Evolutionary conservation across 1,284 basidiomycete species (phyloP).

Genomic region (Rhodotorula sp.): DNA sequence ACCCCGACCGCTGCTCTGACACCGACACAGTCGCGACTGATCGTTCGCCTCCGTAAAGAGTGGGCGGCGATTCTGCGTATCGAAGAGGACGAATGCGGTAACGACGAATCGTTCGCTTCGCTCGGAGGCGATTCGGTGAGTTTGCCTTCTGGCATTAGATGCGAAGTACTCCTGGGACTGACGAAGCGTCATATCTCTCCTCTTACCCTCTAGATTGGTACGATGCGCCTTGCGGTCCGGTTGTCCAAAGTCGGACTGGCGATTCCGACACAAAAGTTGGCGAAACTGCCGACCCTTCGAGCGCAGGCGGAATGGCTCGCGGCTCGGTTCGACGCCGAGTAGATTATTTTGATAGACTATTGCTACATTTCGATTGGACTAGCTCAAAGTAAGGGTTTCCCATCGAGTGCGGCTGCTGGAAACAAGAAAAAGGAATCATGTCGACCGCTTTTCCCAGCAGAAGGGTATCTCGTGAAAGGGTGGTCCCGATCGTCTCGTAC

Average conservation of each 20-base stretch:
- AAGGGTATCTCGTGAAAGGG: too few species aligned
- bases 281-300: conserved; percentile 26
- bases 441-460: too few species aligned
- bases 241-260: conserved; percentile 18
- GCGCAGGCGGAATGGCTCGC: conserved; percentile 28
- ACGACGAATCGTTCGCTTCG: conserved; percentile 32
- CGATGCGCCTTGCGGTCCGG: conserved; percentile 37
- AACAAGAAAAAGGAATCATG: too few species aligned
- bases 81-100: conserved; percentile 4
- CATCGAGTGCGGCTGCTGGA: too few species aligned
- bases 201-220: conserved; percentile 20
- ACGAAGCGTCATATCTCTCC: too few species aligned
- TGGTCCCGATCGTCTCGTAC: too few species aligned
- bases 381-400: too few species aligned
- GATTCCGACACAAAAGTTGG: conserved; percentile 27
- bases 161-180: too few species aligned
- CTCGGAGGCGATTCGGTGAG: conserved; percentile 44
- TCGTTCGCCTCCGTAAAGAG: conserved; percentile 15
- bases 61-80: conserved; percentile 36
- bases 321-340: background rate
- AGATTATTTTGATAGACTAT: too few species aligned
- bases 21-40: background rate
- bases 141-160: too few species aligned
- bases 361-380: too few species aligned
- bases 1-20: background rate